phyloP scores from a whole-genome alignment of 768 basidiomycete species.

The Antrodiella citrinella region DNA sequence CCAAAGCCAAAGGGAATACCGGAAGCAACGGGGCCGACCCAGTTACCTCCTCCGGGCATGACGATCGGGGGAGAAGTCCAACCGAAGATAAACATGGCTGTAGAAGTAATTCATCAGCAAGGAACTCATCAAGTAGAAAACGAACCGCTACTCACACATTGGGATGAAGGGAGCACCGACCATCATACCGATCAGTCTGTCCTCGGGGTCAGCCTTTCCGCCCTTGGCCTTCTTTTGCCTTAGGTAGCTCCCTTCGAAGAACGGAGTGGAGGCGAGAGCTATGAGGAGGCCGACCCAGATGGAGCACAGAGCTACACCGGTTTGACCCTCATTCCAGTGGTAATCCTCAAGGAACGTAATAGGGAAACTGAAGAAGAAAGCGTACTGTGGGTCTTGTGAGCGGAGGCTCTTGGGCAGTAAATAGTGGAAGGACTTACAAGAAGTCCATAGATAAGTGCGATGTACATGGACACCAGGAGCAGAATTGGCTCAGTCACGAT shows the following conservation, averaged over 20 bases:
- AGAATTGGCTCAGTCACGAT: constrained; percentile 38
- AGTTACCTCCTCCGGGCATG: constrained; percentile 27
- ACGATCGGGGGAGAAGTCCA: constrained; percentile 32
- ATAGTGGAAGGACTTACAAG: constrained; percentile 14
- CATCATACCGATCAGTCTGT: constrained; percentile 32
- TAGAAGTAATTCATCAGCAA: too few species aligned
- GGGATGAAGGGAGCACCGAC: constrained; percentile 29
- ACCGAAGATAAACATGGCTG: constrained; percentile 35
- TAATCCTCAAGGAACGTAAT: constrained; percentile 31
- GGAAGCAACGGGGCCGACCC: constrained; percentile 28
- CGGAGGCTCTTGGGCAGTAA: constrained; percentile 6
- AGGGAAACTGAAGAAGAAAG: constrained; percentile 27
- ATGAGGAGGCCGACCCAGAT: constrained; percentile 30
- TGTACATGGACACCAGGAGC: constrained; percentile 36
- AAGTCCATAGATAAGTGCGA: constrained; percentile 34
- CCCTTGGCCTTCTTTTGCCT: constrained; percentile 24
- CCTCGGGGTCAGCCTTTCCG: constrained; percentile 34
- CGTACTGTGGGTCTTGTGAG: constrained; percentile 18
- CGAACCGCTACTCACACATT: constrained; percentile 10
- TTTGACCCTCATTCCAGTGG: constrained; percentile 28
- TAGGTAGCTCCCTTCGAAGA: constrained; percentile 27
- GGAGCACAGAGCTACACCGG: constrained; percentile 32
- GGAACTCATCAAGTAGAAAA: background rate
- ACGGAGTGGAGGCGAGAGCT: constrained; percentile 27
- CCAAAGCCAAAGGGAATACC: constrained; percentile 32